Percentiles rank a stretch among this genome's conserved stretches.
Conservation (phyloP, 495 filamentous ascomycete genomes). For the Aspergillus kassunensis region DNA sequence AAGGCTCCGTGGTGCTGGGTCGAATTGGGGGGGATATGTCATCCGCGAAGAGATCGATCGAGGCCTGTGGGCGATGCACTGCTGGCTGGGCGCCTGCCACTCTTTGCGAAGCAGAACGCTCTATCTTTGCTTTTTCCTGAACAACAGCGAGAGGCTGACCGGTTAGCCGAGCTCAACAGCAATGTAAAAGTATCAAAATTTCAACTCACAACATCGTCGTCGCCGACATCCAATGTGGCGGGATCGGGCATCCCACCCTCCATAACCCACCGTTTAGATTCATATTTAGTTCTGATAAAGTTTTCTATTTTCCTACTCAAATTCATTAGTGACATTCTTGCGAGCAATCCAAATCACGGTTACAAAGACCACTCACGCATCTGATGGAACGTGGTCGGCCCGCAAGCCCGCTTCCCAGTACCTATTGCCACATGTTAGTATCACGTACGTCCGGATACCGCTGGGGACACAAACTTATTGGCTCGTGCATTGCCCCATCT, state of each 20-base stretch:
- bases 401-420: constrained; percentile 97
- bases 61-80: constrained; percentile 36
- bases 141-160: constrained; percentile 66
- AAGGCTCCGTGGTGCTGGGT: constrained; percentile 63
- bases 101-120: constrained; percentile 55
- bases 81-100: constrained; percentile 38
- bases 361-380: constrained; percentile 56
- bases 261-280: constrained; percentile 97
- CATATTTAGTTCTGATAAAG: constrained; percentile 98
- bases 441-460: no score
- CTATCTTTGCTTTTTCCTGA: constrained; percentile 67
- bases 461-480: constrained; percentile 64
- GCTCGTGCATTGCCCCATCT: constrained; percentile 93
- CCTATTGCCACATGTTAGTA: constrained; percentile 35
- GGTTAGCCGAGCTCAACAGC: no score
- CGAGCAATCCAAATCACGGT: neutral
- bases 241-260: constrained; percentile 93
- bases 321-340: constrained; percentile 1
- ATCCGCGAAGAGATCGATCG: constrained; percentile 63
- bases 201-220: constrained; percentile 69
- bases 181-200: no score
- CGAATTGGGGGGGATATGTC: constrained; percentile 57
- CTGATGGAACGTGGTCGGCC: constrained; percentile 89
- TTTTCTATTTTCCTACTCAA: constrained; percentile 85
- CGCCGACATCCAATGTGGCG: constrained; percentile 73